These are phyloP conservation scores for Novymonas esmeraldas DNA, from an alignment of 208 protist species.

Conservation along the genomic window DNA sequence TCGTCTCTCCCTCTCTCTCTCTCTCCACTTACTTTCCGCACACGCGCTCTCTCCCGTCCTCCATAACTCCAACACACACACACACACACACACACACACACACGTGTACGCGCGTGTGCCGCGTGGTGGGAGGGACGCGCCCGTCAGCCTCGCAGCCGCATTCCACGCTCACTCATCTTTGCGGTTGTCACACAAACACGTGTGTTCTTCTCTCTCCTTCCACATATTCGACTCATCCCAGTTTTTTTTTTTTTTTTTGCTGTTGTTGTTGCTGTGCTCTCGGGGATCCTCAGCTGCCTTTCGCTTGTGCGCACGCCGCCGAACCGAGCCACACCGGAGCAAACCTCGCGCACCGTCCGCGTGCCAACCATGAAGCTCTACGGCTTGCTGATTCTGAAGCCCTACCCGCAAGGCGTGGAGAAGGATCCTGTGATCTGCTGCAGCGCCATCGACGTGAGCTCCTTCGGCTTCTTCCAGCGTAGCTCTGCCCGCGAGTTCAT, in stretches of 20 bases:
- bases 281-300: too few relatives aligned
- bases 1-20: background rate
- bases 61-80: too few relatives aligned
- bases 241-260: background rate
- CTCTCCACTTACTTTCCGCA: background rate
- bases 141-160: too few relatives aligned
- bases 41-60: too few relatives aligned
- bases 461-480: constrained; percentile 90
- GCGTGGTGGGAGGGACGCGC: too few relatives aligned
- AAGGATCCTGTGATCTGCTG: constrained; percentile 80
- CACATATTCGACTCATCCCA: too few relatives aligned
- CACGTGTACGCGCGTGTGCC: too few relatives aligned
- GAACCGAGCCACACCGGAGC: too few relatives aligned
- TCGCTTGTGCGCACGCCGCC: too few relatives aligned
- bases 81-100: too few relatives aligned
- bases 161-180: too few relatives aligned
- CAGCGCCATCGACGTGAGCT: constrained; percentile 85
- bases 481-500: constrained; percentile 83
- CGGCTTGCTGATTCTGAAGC: constrained; percentile 69
- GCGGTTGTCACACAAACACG: background rate
- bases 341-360: too few relatives aligned
- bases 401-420: constrained; percentile 44
- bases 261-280: background rate
- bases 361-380: constrained; percentile 77
- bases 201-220: background rate